Conservation (phyloP, 2,329 filamentous ascomycete species). For the Epichloe scottii region DNA sequence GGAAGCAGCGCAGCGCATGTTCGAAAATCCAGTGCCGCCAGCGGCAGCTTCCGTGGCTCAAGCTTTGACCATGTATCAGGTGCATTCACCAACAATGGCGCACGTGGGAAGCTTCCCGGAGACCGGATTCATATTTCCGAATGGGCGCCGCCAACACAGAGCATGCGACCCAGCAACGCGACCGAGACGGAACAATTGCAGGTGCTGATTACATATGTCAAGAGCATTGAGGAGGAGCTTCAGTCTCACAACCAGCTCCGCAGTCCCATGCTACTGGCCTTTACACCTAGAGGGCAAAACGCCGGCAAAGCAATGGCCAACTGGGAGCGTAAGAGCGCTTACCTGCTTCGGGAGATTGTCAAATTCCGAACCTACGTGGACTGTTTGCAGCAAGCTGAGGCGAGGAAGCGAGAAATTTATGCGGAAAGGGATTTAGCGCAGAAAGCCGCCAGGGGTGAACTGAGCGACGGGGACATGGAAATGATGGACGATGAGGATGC, state of each 20-base stretch:
- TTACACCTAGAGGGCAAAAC: conserved; percentile 74
- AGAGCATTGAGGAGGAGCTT: conserved; percentile 74
- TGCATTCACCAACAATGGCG: conserved; percentile 38
- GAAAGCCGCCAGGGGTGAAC: conserved; percentile 35
- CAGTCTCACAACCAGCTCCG: conserved; percentile 80
- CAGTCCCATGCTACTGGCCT: conserved; percentile 77
- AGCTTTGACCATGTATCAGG: conserved; percentile 50
- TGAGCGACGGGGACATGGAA: conserved; percentile 28
- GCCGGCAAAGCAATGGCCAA: conserved; percentile 78
- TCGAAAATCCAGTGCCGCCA: conserved; percentile 33
- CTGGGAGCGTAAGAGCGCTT: conserved; percentile 93
- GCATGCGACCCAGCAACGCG: conserved; percentile 71
- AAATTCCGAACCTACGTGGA: conserved; percentile 96
- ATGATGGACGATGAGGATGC: conserved; percentile 21
- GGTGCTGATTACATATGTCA: conserved; percentile 65
- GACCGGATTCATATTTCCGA: conserved; percentile 76
- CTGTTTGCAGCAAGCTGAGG: conserved; percentile 58
- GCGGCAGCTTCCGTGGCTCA: conserved; percentile 37
- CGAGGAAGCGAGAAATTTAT: conserved; percentile 59
- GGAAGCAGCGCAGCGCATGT: conserved; percentile 35
- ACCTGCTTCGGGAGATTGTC: conserved; percentile 84
- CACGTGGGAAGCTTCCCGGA: conserved; percentile 56
- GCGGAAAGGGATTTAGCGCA: conserved; percentile 40
- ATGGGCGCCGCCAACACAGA: conserved; percentile 82
- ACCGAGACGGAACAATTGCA: conserved; percentile 71